Evolutionary conservation across 2,329 filamentous ascomycete species (phyloP).

Genomic region (Cladorrhinum sp.): DNA sequence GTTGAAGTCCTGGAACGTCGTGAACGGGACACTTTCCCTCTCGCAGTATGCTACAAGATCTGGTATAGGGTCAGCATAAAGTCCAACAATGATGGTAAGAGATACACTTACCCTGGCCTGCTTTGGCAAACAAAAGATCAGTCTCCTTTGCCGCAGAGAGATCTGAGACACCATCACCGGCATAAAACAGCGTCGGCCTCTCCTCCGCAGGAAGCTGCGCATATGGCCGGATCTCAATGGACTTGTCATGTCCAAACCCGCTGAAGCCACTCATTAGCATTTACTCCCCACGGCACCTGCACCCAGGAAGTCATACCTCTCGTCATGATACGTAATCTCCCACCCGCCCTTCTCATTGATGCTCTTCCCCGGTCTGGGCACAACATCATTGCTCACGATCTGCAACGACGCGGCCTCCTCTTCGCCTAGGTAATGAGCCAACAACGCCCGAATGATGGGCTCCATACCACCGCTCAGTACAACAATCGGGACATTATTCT

Average conservation of each 20-base stretch:
- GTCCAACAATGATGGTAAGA: background rate
- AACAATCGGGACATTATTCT: slow-evolving; percentile 85
- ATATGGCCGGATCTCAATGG: slow-evolving; percentile 84
- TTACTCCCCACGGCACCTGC: background rate
- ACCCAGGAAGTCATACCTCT: slow-evolving; percentile 53
- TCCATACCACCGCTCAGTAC: slow-evolving; percentile 91
- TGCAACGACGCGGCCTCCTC: slow-evolving; percentile 74
- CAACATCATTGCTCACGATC: slow-evolving; percentile 86
- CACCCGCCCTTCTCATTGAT: slow-evolving; percentile 81
- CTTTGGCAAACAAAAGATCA: slow-evolving; percentile 90
- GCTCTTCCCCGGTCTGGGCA: slow-evolving; percentile 59
- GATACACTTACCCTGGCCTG: slow-evolving; percentile 67
- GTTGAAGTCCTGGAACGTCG: slow-evolving; percentile 80
- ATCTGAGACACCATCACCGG: slow-evolving; percentile 91
- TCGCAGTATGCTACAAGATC: slow-evolving; percentile 88
- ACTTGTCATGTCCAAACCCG: slow-evolving; percentile 96
- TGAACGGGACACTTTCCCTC: slow-evolving; percentile 80
- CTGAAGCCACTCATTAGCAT: slow-evolving; percentile 39
- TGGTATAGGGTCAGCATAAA: slow-evolving; percentile 33
- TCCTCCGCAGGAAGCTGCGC: slow-evolving; percentile 64
- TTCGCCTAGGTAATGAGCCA: slow-evolving; percentile 75
- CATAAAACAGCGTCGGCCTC: slow-evolving; percentile 86
- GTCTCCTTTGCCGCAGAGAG: slow-evolving; percentile 89
- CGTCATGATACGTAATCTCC: slow-evolving; percentile 85
- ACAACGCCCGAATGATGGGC: slow-evolving; percentile 80